These are phyloP conservation scores for Conidiobolus incongruus DNA, from an alignment of 371 early-diverging fungal species.

Conservation along the genomic window DNA sequence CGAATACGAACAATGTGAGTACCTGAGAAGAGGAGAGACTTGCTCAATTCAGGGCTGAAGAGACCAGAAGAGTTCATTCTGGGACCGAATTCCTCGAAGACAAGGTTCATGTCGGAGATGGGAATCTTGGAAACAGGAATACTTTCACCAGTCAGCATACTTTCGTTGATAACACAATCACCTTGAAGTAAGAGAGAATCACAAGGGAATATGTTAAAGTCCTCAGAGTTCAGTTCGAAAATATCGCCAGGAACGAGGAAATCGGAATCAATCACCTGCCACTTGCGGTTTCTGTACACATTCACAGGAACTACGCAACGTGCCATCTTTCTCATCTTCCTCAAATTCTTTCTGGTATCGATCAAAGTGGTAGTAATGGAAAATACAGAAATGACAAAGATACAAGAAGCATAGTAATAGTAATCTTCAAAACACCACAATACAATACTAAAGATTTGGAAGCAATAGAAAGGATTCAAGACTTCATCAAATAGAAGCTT, in stretches of 20 bases:
- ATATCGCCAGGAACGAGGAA: conserved; percentile 89
- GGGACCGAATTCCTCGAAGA: conserved; percentile 19
- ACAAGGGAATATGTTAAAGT: conserved; percentile 63
- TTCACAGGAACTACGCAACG: conserved; percentile 57
- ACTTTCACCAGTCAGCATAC: conserved; percentile 92
- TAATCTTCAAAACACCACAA: conserved; percentile 88
- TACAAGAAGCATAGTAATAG: conserved; percentile 85
- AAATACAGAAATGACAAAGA: conserved; percentile 55
- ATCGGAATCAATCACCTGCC: conserved; percentile 40
- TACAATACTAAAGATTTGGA: conserved; percentile 73
- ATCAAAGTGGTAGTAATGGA: conserved; percentile 57
- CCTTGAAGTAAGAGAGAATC: conserved; percentile 91
- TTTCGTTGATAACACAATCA: conserved; percentile 95
- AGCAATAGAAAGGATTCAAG: conserved; percentile 85
- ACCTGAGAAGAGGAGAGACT: conserved; percentile 74
- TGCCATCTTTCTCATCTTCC: conserved; percentile 66
- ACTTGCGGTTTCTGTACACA: conserved; percentile 39
- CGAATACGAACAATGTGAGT: conserved; percentile 80
- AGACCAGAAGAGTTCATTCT: conserved; percentile 42
- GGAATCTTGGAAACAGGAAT: conserved; percentile 60
- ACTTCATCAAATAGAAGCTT: conserved; percentile 72
- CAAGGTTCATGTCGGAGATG: conserved; percentile 19
- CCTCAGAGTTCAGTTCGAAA: conserved; percentile 45
- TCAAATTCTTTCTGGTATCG: conserved; percentile 56
- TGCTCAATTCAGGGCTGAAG: conserved; percentile 41